Base-by-base conservation (phyloP, 768 basidiomycete genomes). In the Coprinellus aureogranulatus region DNA sequence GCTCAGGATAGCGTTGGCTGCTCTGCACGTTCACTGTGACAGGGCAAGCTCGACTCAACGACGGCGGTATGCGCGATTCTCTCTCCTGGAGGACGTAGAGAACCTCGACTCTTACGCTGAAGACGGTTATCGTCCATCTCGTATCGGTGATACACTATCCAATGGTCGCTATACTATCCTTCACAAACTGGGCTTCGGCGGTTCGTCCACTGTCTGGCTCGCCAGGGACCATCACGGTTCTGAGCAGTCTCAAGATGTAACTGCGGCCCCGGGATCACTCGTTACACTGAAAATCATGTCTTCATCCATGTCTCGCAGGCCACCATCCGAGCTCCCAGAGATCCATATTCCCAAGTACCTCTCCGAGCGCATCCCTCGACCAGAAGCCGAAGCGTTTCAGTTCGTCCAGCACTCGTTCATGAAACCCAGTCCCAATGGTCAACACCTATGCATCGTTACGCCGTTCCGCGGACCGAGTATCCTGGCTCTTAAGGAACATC, bases 41-140 rank as follows among this genome's bases (percentile, higher is more conserved):
- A n/a, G n/a, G n/a, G n/a, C n/a, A n/a, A n/a, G n/a, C n/a, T n/a
- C n/a, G n/a, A n/a, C n/a, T n/a, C n/a, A n/a, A n/a, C n/a, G n/a
- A n/a, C n/a, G n/a, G n/a, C n/a, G n/a, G n/a, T n/a, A n/a, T n/a
- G n/a, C n/a, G n/a, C n/a, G n/a, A n/a, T n/a, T n/a, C n/a, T 34
- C 34, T 14, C 14, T 34, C 34, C 14, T 34, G 34, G 34, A 34
- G 34, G 34, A 34, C 34, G 34, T 34, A 6, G 34, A 34, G 34
- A 34, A 34, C 34, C 34, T 34, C 34, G 34, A 34, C 8, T 34
- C 14, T 6, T 34, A 34, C 14, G 34, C 34, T 34, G 34, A 34
- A 34, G 81, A 81, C 28, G 83, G 82, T 3, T 79, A 73, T 61
- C 81, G 82, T 59, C 82, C 82, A 11, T 71, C 82, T 23, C 65